Evolutionary conservation across 2,329 filamentous ascomycete genomes (phyloP).

Genomic region (Trichoderma asperellum): DNA sequence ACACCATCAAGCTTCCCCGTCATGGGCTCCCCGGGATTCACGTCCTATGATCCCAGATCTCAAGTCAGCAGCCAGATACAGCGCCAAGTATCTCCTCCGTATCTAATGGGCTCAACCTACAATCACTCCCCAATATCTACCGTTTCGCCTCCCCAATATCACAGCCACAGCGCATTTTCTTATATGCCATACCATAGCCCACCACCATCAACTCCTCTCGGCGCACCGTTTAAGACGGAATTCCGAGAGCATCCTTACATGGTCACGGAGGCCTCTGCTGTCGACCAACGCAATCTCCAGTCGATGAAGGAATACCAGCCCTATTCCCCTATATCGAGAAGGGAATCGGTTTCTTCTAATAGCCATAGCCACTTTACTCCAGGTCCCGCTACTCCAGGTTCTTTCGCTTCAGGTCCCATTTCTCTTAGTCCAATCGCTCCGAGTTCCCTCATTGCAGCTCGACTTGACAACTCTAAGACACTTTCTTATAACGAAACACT

Average conservation of each 20-base stretch:
- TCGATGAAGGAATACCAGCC: slow-evolving; percentile 41
- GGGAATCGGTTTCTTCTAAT: slow-evolving; percentile 38
- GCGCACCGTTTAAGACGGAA: slow-evolving; percentile 42
- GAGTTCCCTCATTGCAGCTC: slow-evolving; percentile 2
- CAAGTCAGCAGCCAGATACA: slow-evolving; percentile 46
- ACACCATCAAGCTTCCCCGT: slow-evolving; percentile 53
- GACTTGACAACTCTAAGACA: slow-evolving; percentile 42
- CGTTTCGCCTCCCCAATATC: slow-evolving; percentile 50
- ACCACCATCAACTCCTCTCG: slow-evolving; percentile 41
- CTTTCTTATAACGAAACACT: slow-evolving; percentile 53
- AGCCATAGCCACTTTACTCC: slow-evolving; percentile 2
- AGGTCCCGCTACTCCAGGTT: slow-evolving; percentile 30
- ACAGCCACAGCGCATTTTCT: slow-evolving; percentile 48
- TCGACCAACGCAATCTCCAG: slow-evolving; percentile 37
- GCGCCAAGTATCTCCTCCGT: slow-evolving; percentile 52
- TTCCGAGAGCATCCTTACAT: slow-evolving; percentile 39
- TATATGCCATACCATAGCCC: slow-evolving; percentile 50
- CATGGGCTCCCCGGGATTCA: slow-evolving; percentile 52
- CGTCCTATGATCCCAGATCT: slow-evolving; percentile 54
- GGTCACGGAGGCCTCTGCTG: slow-evolving; percentile 32
- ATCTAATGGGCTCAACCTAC: slow-evolving; percentile 52
- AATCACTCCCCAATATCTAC: slow-evolving; percentile 48
- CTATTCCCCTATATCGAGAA: slow-evolving; percentile 41
- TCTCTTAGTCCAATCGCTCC: slow-evolving; percentile 31
- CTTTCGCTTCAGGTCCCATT: slow-evolving; percentile 13